Base-by-base conservation (phyloP, 306 rosid species). In the Purshia tridentata region DNA sequence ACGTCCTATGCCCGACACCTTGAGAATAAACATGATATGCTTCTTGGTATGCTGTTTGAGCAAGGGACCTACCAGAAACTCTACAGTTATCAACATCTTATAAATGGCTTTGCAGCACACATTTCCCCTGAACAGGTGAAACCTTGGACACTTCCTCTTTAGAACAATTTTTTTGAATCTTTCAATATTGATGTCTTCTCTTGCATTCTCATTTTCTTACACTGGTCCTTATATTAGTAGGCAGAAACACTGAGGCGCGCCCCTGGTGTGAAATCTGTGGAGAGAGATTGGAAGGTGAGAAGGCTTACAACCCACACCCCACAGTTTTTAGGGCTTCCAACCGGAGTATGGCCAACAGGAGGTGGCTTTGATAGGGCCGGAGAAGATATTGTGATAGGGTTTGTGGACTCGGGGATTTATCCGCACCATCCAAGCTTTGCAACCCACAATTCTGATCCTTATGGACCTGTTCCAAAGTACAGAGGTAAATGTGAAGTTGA, bases 341-440 rank as follows among this genome's bases (percentile, higher is more conserved):
- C 99, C 1, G 99, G 96, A 72, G 99, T 95, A 62, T 95, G 99
- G 99, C 99, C 99, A 2, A 92, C 99, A 29, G 98, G 97, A 72
- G 99, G 99, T 44, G 99, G 99, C 81, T 92, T 84, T 86, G 99
- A 95, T 75, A 84, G 92, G 76, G 99, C 99, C 6, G 99, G 99
- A 67, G 99, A 95, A 79, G 82, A 95, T 78, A 95, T 95, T 48
- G 98, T 95, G 65, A 95, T 95, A 60, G 99, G 99, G 59, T 92
- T 92, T 79, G 91, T 95, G 74, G 99, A 95, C 87, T 95, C 99
- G 0, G 99, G 99, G 69, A 90, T 95, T 67, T 91, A 78, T 63
- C 97, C 98, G 15, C 90, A 86, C 46, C 99, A 95, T 84, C 99
- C 99, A 47, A 91, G 99, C 83, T 95, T 95, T 65, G 87, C 92